Evolutionary conservation across 73 alveolate genomes (phyloP), one percentile per base, ranked within the genome.

Genomic region (Paramecium biaurelia): DNA sequence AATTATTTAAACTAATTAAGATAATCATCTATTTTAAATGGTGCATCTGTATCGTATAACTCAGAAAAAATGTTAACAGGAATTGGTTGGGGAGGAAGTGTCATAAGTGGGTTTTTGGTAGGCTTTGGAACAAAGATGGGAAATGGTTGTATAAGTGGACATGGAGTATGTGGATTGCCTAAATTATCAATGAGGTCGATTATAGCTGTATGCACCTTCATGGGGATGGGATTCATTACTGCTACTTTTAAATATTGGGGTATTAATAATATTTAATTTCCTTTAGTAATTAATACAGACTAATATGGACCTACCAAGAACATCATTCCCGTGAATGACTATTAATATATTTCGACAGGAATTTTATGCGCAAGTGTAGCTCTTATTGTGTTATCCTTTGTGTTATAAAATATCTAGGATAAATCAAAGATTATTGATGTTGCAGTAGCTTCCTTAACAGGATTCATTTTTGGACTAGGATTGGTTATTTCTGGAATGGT

Each of bases 91-190:
- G 47, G 6, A 63, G 84, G 84, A 63, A 23, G 43, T 63, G 21
- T 63, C 12, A 7, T 63, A 63, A 53, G 43, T 63, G 84, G 47
- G 14, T 63, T 63, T 63, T 32, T 63, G 8, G 99, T 98, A 20
- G 99, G 99, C 20, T 76, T 96, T n/a, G 99, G 99, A 53, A 95
- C 99, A 4, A 97, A 95, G 85, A 68, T 97, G 96, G 99, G 99
- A 20, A 97, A 97, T 85, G 99, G 99, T 7, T 98, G 99, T 89
- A 97, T 99, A 5, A 94, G 98, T 56, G 99, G 99, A 18, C 99
- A 98, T 85, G 99, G 99, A 26, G 98, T 98, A 7, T 98, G 99
- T 94, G 99, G 99, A 4, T 72, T 98, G 15, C 99, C 99, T n/a
- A 89, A 99, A 70, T 84, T 97, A 34, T 89, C 98, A 12, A 67